Base-by-base conservation (phyloP, 371 early-diverging fungal genomes). In the Apophysomyces sp. region DNA sequence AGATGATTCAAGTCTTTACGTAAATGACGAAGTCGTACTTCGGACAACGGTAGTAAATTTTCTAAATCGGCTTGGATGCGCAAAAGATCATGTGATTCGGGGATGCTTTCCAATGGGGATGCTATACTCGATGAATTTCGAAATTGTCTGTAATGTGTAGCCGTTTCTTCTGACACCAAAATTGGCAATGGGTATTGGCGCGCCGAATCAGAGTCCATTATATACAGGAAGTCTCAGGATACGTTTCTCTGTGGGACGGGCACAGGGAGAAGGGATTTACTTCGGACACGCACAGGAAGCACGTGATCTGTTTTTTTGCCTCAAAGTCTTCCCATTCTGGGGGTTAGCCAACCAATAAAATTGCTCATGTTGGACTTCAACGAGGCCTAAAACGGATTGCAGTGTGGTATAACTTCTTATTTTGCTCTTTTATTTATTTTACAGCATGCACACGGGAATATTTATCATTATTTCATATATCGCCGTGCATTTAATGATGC, bases 31-130 rank as follows among this genome's bases (percentile, higher is more conserved):
- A 71, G 37, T 29, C 80, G 34, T 32, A 61, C 62, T 55, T 80
- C 76, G 3, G 77, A 64, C 34, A 65, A 60, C 1, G 77, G 68
- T 21, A 75, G 54, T 7, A 80, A 39, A 18, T 70, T 52, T 57
- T 80, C 77, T 39, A 80, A 58, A 60, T 77, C 76, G 49, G 71
- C 61, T 53, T 75, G 74, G 41, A 80, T 77, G 29, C 62, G 65
- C 32, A 71, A 37, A 2, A 80, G 66, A 32, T 80, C 80, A 15
- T 57, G 63, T 8, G 72, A 57, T 18, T 65, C 72, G 2, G 80
- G 80, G 53, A 80, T 71, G 34, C 52, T 60, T 30, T 58, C 63
- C 39, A 63, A 41, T 26, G 70, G 63, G 30, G 72, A 72, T 21
- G 66, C 57, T 40, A 68, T 65, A 40, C 40, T 27, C 24, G 57